A percentile compares a stretch with the other conserved stretches of the same genome.
Conservation (phyloP, 2,329 filamentous ascomycete genomes). For the Clonostachys rhizophaga region DNA sequence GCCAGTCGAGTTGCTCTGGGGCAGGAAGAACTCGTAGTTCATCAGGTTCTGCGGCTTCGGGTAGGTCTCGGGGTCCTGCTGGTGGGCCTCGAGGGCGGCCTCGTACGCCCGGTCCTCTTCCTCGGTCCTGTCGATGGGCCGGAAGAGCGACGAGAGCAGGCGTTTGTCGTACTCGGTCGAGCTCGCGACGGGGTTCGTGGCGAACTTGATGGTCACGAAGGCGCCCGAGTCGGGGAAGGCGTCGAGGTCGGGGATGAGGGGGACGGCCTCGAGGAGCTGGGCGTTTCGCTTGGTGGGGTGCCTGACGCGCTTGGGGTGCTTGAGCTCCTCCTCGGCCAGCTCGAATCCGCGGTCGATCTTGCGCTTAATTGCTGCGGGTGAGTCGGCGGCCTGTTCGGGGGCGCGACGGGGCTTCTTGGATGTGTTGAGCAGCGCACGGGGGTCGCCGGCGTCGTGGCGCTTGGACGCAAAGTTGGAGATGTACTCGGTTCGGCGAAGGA, state of each 20-base stretch:
- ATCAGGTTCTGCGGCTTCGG: conserved; percentile 53
- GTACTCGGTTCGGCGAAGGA: conserved; percentile 94
- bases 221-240: conserved; percentile 67
- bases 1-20: conserved; percentile 39
- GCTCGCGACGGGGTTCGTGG: conserved; percentile 56
- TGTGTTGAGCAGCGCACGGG: conserved; percentile 21
- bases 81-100: conserved; percentile 45
- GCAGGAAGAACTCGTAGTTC: conserved; percentile 65
- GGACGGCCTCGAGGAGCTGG: conserved; percentile 54
- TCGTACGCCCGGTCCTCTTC: conserved; percentile 49
- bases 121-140: conserved; percentile 50
- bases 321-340: conserved; percentile 45
- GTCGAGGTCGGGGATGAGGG: conserved; percentile 60
- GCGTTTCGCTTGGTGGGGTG: conserved; percentile 56
- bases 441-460: conserved; percentile 39
- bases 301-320: conserved; percentile 46
- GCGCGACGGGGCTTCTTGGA: conserved; percentile 36
- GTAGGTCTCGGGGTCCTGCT: conserved; percentile 50
- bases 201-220: conserved; percentile 67
- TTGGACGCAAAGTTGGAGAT: conserved; percentile 63
- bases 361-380: conserved; percentile 61
- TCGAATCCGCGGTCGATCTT: conserved; percentile 62
- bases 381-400: conserved; percentile 55
- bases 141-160: conserved; percentile 56
- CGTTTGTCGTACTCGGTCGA: conserved; percentile 51